These are phyloP conservation scores for Pseudozyma thailandica DNA, from an alignment of 1,284 basidiomycete species.

Conservation along the genomic window DNA sequence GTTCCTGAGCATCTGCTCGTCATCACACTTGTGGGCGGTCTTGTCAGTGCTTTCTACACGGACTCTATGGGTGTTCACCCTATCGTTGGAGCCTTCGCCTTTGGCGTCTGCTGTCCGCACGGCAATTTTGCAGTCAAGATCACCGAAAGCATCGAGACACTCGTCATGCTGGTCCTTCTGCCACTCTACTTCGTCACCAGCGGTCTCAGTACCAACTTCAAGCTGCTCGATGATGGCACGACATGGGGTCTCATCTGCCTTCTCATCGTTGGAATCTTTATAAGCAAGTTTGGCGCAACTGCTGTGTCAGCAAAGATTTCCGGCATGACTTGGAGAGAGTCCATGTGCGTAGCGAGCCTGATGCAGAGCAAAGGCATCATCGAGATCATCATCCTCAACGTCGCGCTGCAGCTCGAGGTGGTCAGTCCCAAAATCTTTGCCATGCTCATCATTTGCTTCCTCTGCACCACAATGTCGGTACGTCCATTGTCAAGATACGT, in stretches of 20 bases:
- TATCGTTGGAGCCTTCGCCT: conserved; percentile 52
- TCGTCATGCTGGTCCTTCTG: conserved; percentile 43
- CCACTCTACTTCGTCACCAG: conserved; percentile 54
- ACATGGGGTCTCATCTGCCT: conserved; percentile 52
- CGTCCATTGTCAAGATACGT: conserved; percentile 43
- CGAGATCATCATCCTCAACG: conserved; percentile 56
- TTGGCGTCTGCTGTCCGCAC: conserved; percentile 51
- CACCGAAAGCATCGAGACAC: conserved; percentile 52
- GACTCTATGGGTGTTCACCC: conserved; percentile 51
- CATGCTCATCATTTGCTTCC: conserved; percentile 53
- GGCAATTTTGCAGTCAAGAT: conserved; percentile 51
- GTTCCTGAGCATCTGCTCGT: conserved; percentile 46
- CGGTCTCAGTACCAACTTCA: conserved; percentile 52
- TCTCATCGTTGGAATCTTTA: conserved; percentile 50
- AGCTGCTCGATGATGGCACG: conserved; percentile 41
- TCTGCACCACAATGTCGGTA: conserved; percentile 48
- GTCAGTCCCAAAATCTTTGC: conserved; percentile 45
- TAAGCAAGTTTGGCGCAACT: conserved; percentile 50
- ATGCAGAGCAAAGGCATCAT: conserved; percentile 58
- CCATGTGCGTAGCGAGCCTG: conserved; percentile 47
- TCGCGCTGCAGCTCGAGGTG: conserved; percentile 40
- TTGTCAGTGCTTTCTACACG: conserved; percentile 50
- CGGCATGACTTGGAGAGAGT: conserved; percentile 47
- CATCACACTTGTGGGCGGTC: conserved; percentile 41
- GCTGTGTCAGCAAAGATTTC: conserved; percentile 37